Base-by-base conservation (phyloP, 768 basidiomycete species). In the Boletus coccyginus region DNA sequence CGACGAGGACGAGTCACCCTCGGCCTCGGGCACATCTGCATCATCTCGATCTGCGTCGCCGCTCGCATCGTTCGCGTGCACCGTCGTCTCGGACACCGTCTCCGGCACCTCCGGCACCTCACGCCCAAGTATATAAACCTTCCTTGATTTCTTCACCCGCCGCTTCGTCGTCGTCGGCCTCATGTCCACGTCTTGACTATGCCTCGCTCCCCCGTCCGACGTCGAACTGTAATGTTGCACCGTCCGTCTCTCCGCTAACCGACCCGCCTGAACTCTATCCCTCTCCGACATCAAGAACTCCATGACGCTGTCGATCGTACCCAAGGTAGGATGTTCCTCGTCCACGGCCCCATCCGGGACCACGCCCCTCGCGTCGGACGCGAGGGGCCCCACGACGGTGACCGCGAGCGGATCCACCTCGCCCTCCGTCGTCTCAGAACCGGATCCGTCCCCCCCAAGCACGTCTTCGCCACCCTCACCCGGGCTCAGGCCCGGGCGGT, bases 251-350 rank as follows among this genome's bases (percentile, higher is more conserved):
- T 64, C 70, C 52, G 68, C 50, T 67, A 62, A 62, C 27, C 68
- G 61, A 42, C 73, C 66, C 8, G 83, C 85, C 43, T 75, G 79
- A 59, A 82, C 77, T 58, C 78, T 77, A 36, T 81, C 83, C 52
- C 87, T 77, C 67, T 92, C 90, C 11, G 82, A 83, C 42, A 85
- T 87, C 48, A 91, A 77, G 57, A 90, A 92, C n/a, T 80, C 81
- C 14, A 92, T 76, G 0, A 87, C 88, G 56, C 84, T 83, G 55
- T 88, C 88, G 16, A 92, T 78, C 50, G 82, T 81, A 0, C 90
- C 90, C 14, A 92, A 71, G 3, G 87, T 89, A 0, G 90, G 89
- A 45, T 81, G 77, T 29, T 74, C 75, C 16, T 77, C 75, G 46
- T 55, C 43, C 35, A 62, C 47, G 1, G 16, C 24, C 3, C 24